These are phyloP conservation scores for Leccinum longicurvipes DNA, from an alignment of 768 basidiomycete species.

Conservation along the genomic window DNA sequence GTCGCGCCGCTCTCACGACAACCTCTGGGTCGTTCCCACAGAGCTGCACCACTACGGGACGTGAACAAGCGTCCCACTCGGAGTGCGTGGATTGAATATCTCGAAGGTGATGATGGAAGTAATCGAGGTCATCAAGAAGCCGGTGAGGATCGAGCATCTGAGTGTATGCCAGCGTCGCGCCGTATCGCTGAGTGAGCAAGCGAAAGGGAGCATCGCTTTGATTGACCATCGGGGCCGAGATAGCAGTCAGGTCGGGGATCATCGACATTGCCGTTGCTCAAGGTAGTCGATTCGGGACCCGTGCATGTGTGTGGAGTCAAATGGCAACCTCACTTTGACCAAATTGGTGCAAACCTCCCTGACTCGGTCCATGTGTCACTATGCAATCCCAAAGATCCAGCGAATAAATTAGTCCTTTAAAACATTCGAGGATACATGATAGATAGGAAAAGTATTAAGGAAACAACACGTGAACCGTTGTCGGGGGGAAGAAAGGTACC, in stretches of 20 bases:
- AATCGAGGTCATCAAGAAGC: slow-evolving; percentile 60
- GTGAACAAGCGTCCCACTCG: slow-evolving; percentile 21
- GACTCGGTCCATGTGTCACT: not conserved
- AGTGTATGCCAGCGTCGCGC: slow-evolving; percentile 67
- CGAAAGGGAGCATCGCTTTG: slow-evolving; percentile 79
- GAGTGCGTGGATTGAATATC: slow-evolving; percentile 40
- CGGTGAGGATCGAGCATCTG: slow-evolving; percentile 71
- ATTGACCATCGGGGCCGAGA: slow-evolving; percentile 76
- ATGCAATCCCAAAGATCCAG: not conserved
- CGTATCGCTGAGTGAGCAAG: slow-evolving; percentile 54
- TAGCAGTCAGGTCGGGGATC: slow-evolving; percentile 33
- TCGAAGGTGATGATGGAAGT: slow-evolving; percentile 59
- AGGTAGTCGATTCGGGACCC: no score
- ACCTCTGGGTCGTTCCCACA: slow-evolving; percentile 67
- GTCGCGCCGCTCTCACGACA: slow-evolving; percentile 58
- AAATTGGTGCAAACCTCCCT: not conserved
- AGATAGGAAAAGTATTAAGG: slow-evolving; percentile 4
- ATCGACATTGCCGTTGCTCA: slow-evolving; percentile 3
- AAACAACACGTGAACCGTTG: slow-evolving; percentile 1
- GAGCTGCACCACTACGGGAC: slow-evolving; percentile 67
- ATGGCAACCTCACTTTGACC: not conserved
- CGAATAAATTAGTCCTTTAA: slow-evolving; percentile 18
- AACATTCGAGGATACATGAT: slow-evolving; percentile 14
- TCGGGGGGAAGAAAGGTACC: not conserved
- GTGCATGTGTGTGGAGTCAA: not conserved